phyloP scores from a whole-genome alignment of 805 yeast species.

The Huiozyma naganishii region DNA sequence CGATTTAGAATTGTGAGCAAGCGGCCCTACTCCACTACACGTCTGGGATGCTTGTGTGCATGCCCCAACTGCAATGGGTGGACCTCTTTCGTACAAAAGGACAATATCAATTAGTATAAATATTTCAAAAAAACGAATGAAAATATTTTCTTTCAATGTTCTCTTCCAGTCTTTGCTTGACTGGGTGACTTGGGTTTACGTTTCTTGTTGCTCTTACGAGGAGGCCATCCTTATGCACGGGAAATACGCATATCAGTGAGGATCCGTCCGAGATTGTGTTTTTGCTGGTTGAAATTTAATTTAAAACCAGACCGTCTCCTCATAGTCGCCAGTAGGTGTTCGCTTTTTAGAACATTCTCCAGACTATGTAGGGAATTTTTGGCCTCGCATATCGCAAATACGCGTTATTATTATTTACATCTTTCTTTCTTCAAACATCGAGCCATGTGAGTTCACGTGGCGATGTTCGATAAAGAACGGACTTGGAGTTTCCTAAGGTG shows the following conservation, averaged over 20 bases:
- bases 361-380: conserved; percentile 61
- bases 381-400: conserved; percentile 25
- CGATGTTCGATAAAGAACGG: not conserved
- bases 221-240: conserved; percentile 96
- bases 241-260: conserved; percentile 99
- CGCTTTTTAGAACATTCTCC: conserved; percentile 32
- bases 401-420: not conserved
- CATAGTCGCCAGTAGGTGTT: conserved; percentile 29
- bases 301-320: conserved; percentile 83
- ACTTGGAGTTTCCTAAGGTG: not conserved
- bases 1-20: conserved; percentile 10
- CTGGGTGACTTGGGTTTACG: not conserved
- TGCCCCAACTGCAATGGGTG: not conserved
- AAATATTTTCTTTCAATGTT: too few relatives aligned
- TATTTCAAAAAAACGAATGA: too few relatives aligned
- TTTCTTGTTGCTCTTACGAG: conserved; percentile 5
- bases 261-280: conserved; percentile 99
- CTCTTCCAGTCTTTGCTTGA: too few relatives aligned
- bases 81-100: conserved; percentile 1
- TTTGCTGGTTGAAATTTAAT: conserved; percentile 99
- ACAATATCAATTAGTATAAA: not conserved
- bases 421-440: not conserved
- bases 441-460: not conserved
- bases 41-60: not conserved
- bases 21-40: not conserved